Evolutionary conservation across 305 asterid species (phyloP), one percentile per base, ranked within the genome.

Genomic region (Fraxinus angustifolia): DNA sequence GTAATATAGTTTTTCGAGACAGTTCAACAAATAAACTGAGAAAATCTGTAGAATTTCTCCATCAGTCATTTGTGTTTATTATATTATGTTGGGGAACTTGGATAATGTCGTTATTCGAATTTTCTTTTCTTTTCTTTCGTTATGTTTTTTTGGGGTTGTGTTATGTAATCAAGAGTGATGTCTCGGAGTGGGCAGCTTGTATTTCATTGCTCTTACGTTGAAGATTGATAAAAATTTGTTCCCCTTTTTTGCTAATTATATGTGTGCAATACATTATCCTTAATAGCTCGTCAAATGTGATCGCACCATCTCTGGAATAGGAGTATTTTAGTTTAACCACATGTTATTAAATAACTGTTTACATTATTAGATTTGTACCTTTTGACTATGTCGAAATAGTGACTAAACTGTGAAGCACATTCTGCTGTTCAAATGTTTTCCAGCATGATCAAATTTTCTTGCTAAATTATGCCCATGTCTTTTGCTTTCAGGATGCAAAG

Each of bases 401-500:
- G 73, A 58, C 50, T 56, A 56, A 30, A 70, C 68, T 78, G 48
- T 79, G 74, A 75, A 34, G 48, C 84, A 67, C 60, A 58, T n/a
- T 73, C 53, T 78, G 33, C 53, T 62, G 3, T 62, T 83, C 73
- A 65, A 31, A 70, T 56, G 31, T 33, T 19, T 42, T 17, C 76
- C 28, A 33, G 78, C 75, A 48, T 70, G 80, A 83, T 28, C 23
- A 33, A 16, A 77, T 23, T 28, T n/a, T 67, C 68, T 53, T 81
- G 75, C 85, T 83, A 78, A 82, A 53, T 33, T 77, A 58, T 71
- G 36, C 40, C 79, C 80, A 62, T 82, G 80, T 12, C 83, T 90
- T 83, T 78, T 81, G 81, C 16, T 83, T 83, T 77, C 92, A 96
- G 99, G 99, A 96, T 60, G 99, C 98, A 33, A 96, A 96, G 90